Conservation (phyloP, 2,329 filamentous ascomycete species). For the Epichloe aotearoae region DNA sequence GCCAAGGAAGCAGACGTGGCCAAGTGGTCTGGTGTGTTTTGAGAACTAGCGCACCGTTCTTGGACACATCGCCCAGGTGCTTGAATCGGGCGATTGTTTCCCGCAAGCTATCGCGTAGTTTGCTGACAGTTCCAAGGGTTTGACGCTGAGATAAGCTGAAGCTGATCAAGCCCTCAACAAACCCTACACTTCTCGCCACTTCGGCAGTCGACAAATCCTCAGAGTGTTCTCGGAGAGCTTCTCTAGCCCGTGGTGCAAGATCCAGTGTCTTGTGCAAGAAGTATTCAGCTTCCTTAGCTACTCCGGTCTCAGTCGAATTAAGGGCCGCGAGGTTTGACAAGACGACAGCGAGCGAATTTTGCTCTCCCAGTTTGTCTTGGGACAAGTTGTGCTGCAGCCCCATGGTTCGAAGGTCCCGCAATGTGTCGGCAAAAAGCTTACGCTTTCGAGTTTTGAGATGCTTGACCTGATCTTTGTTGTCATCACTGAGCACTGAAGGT, state of each 20-base stretch:
- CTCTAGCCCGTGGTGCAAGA: conserved; percentile 53
- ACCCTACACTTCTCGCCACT: conserved; percentile 63
- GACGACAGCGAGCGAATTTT: conserved; percentile 57
- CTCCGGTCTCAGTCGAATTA: conserved; percentile 13
- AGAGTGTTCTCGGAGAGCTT: conserved; percentile 58
- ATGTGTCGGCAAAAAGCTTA: conserved; percentile 76
- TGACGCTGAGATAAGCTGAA: conserved; percentile 48
- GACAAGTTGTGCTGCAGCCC: conserved; percentile 75
- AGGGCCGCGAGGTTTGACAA: conserved; percentile 45
- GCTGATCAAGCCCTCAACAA: conserved; percentile 73
- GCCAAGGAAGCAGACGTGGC: conserved; percentile 36
- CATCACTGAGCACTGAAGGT: conserved; percentile 65
- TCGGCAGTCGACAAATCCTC: conserved; percentile 76
- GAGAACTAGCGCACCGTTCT: conserved; percentile 12
- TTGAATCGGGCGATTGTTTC: conserved; percentile 23
- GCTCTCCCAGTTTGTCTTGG: conserved; percentile 56
- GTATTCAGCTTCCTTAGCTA: conserved; percentile 40
- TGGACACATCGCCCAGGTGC: conserved; percentile 18
- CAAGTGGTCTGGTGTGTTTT: conserved; percentile 12
- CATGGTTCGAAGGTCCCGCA: conserved; percentile 77
- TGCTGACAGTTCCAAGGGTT: conserved; percentile 28
- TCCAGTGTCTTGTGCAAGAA: conserved; percentile 72
- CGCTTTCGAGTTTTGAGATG: conserved; percentile 86
- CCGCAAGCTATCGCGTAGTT: conserved; percentile 26
- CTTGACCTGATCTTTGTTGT: conserved; percentile 72